Evolutionary conservation across 495 filamentous ascomycete species (phyloP).

Genomic region (Trichoderma erinaceum): DNA sequence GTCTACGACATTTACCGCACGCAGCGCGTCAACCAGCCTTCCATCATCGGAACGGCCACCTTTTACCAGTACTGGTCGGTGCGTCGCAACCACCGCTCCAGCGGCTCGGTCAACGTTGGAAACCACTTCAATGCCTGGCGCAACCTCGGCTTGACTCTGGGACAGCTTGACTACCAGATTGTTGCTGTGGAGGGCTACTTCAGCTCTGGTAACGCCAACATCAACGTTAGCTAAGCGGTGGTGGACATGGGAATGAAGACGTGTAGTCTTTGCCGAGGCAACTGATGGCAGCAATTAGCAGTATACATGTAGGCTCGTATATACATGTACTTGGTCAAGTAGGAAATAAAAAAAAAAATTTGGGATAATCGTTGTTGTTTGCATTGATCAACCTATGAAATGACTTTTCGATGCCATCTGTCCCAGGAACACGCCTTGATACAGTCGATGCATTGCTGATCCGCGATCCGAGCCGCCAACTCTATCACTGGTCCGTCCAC

Average conservation of each 20-base stretch:
- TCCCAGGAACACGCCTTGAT: too few relatives aligned
- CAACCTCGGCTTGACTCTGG: conserved; percentile 41
- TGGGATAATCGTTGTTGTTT: too few relatives aligned
- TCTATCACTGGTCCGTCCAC: too few relatives aligned
- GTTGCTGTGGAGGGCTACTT: conserved; percentile 54
- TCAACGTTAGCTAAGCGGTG: conserved; percentile 3
- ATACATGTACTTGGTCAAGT: too few relatives aligned
- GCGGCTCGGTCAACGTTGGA: conserved; percentile 38
- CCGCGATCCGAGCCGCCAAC: too few relatives aligned
- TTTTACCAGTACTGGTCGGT: conserved; percentile 57
- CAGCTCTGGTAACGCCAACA: conserved; percentile 39
- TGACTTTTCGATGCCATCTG: too few relatives aligned
- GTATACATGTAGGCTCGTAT: too few relatives aligned
- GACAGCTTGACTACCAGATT: conserved; percentile 53
- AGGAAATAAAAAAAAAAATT: too few relatives aligned
- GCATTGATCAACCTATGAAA: too few relatives aligned
- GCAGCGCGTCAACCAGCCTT: conserved; percentile 53
- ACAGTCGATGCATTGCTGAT: too few relatives aligned
- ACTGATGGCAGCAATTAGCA: background rate
- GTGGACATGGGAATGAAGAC: background rate
- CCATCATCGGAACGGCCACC: conserved; percentile 49
- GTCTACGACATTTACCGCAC: conserved; percentile 60
- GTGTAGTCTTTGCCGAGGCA: background rate
- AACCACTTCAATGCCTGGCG: conserved; percentile 60
- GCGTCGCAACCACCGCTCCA: conserved; percentile 36